phyloP scores from a whole-genome alignment of 1,284 basidiomycete species.

The Coriolopsis trogii region DNA sequence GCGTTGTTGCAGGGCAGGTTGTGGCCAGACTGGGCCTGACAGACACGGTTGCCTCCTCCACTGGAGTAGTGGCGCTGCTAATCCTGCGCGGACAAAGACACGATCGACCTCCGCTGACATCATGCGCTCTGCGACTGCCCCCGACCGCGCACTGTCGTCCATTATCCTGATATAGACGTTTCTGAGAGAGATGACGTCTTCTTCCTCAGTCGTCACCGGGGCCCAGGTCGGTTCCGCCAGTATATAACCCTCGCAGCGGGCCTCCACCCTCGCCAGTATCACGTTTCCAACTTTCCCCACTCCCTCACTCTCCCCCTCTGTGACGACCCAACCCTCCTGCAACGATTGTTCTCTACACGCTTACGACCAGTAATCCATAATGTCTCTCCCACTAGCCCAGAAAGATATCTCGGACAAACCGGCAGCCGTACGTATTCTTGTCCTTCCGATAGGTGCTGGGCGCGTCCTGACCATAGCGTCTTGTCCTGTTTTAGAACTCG shows the following conservation, averaged over 20 bases:
- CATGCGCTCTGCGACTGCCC: slow-evolving; percentile 8
- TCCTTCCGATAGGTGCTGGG: too few species aligned
- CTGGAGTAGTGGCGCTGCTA: slow-evolving; percentile 18
- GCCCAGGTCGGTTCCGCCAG: slow-evolving; percentile 5
- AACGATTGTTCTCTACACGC: background rate
- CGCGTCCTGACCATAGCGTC: too few species aligned
- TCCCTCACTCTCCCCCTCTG: slow-evolving; percentile 4
- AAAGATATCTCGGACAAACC: slow-evolving; percentile 65
- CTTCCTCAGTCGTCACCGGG: too few species aligned
- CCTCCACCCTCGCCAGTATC: slow-evolving; percentile 1
- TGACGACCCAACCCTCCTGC: slow-evolving; percentile 10
- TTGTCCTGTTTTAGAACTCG: slow-evolving; percentile 43
- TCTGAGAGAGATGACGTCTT: slow-evolving; percentile 19
- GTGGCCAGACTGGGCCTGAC: background rate
- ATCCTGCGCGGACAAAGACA: background rate
- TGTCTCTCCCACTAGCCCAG: slow-evolving; percentile 65
- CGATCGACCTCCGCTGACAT: slow-evolving; percentile 18
- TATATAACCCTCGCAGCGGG: slow-evolving; percentile 10
- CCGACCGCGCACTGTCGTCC: too few species aligned
- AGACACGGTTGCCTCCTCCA: background rate
- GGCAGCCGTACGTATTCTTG: slow-evolving; percentile 25
- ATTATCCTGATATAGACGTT: slow-evolving; percentile 1
- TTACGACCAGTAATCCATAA: slow-evolving; percentile 30
- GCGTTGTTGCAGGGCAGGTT: background rate
- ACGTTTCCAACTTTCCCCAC: slow-evolving; percentile 13